Evolutionary conservation across 164 flowering plant genomes (phyloP), one percentile per base, ranked within the genome.

Genomic region (Litsea cubeba): DNA sequence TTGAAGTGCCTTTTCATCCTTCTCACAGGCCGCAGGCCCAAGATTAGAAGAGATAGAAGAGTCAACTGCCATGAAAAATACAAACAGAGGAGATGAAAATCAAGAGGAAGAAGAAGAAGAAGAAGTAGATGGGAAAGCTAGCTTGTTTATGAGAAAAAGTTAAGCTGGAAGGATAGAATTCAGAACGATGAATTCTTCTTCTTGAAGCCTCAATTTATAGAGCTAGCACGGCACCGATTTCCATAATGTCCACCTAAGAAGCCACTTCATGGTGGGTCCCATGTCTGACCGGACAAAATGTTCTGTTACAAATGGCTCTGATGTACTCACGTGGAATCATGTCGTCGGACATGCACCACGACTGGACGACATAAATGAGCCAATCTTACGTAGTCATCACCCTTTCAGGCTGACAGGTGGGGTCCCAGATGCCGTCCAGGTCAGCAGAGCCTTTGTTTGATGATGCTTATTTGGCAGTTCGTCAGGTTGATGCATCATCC

Each of bases 1-100:
- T 57, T 79, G 75, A 28, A 91, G 84, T 5, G 91, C 91, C 71
- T 87, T 85, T 2, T 83, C 87, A 40, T 87, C 82, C 58, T 84
- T 83, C 79, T 88, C 89, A 68, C 79, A 68, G 15, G 82, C 82
- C 5, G 87, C 81, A 1, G 85, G 77, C 3, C 81, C 81, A 2
- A 71, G 80, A 24, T 83, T 73, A 2, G 81, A 35, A 12, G 70
- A 54, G 7, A 74, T 54, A 8, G 54, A 57, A 35, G 86, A 77
- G 14, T 77, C 84, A 24, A 80, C 72, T 2, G 82, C 74, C 88
- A 86, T 84, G 77, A 67, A 23, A 32, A 54, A 22, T 30, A 64
- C 58, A 49, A 14, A 64, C 8, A 10, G 49, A 66, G 50, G 26
- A 12, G 6, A 58, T 40, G 69, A 15, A 14, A 23, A 2, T 25